phyloP scores from a whole-genome alignment of 139 green algal genomes.

The Chlorella sp. region DNA sequence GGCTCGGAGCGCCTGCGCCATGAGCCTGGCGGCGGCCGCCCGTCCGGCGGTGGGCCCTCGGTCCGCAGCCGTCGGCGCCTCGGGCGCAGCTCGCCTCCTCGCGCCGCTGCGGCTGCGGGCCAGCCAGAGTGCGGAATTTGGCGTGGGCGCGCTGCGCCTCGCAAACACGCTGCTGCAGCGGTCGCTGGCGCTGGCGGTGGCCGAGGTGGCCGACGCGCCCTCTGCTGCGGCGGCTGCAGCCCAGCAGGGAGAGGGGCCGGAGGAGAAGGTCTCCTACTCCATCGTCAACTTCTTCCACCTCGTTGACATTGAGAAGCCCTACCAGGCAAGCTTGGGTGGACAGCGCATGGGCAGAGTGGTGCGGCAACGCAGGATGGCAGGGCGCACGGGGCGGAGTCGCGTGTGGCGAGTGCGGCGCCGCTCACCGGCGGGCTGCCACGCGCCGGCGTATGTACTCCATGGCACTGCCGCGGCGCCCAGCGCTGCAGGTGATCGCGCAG shows the following conservation, averaged over 20 bases:
- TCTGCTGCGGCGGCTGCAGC: conserved; percentile 1
- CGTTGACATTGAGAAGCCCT: conserved; percentile 68
- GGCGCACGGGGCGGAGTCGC: neutral
- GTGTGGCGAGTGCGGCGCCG: neutral
- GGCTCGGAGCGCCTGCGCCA: neutral
- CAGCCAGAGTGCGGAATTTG: neutral
- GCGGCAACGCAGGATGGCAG: neutral
- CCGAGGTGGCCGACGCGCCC: neutral
- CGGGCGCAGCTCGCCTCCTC: neutral
- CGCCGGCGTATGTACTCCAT: neutral
- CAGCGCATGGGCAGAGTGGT: neutral
- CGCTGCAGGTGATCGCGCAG: conserved; percentile 29
- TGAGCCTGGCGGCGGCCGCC: neutral
- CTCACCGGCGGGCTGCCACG: neutral
- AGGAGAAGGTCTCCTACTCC: conserved; percentile 34
- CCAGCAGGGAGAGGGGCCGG: neutral
- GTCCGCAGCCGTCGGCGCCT: neutral
- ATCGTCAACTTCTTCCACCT: conserved; percentile 98
- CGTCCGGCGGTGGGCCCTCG: neutral
- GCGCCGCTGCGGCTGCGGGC: neutral
- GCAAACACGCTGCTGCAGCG: neutral
- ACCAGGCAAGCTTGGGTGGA: conserved; percentile 37
- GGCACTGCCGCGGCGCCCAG: neutral
- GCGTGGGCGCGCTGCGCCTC: neutral
- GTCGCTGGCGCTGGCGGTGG: neutral